Base-by-base conservation (phyloP, 2,329 filamentous ascomycete species). In the Pseudopithomyces chartarum region DNA sequence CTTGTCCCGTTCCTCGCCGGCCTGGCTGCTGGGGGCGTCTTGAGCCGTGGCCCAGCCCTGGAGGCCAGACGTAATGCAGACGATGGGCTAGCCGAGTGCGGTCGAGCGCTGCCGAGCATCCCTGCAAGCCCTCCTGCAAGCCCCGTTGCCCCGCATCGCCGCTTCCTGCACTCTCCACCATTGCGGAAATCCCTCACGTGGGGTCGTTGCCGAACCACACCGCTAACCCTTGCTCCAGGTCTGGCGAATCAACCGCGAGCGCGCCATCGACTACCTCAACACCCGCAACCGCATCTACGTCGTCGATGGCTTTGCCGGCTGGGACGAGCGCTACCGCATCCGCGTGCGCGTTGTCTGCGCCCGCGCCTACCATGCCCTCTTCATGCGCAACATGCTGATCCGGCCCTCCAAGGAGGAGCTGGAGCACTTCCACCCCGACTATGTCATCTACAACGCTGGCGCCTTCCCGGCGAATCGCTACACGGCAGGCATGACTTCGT, bases 351-450 rank as follows among this genome's bases (percentile, higher is more conserved):
- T 99, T 64, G 93, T 99, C 76, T 99, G 95, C 82, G 95, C 95
- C 67, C 93, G 95, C 77, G 95, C 95, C 80, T 99, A 99, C 86
- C 95, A 99, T 86, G 95, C 95, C 61, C 87, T 99, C 65, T 99
- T 99, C 88, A 99, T 99, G 95, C 91, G 93, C 76, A 99, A 99
- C 86, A 99, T 99, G 95, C 90, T 99, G 76, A 99, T 99, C 84
- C 90, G 95, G 69, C 95, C 95, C 62, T 84, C 88, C 52, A 87
- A 86, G 62, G 91, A 96, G 81, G 93, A 99, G 84, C 89, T 99
- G 54, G 90, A 97, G 83, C 87, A 92, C 81, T 99, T 99, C 87
- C 91, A 97, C 80, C 95, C 95, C 71, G 94, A 99, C 84, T 99
- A 99, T 84, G 94, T 94, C 73, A 98, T 99, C 83, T 99, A 99